Evolutionary conservation across 2,329 filamentous ascomycete species (phyloP).

Genomic region (Pyricularia sp.): DNA sequence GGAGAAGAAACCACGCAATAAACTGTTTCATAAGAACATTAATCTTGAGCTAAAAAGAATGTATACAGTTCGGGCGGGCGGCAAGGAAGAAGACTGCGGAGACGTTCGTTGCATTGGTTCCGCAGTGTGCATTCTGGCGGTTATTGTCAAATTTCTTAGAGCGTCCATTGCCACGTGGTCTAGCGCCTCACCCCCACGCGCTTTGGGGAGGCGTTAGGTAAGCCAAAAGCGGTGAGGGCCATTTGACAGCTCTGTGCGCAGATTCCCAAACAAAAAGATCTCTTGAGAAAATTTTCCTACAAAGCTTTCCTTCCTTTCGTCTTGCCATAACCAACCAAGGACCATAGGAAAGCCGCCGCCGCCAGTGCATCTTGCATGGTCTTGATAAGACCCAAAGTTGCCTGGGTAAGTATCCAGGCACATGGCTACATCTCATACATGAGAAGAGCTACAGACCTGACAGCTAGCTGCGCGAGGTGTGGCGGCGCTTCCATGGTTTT

Average conservation of each 20-base stretch:
- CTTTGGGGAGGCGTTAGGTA: background rate
- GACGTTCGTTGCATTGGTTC: background rate
- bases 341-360: background rate
- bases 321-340: background rate
- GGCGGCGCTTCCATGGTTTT: background rate
- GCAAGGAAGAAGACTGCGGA: background rate
- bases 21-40: background rate
- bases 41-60: background rate
- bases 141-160: too few species aligned
- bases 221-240: conserved; percentile 2
- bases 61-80: background rate
- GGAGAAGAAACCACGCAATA: background rate
- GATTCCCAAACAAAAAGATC: background rate
- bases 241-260: background rate
- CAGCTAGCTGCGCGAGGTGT: background rate
- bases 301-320: background rate
- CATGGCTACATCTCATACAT: background rate
- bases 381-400: background rate
- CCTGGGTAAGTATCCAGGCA: background rate
- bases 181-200: background rate
- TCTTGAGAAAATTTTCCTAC: background rate
- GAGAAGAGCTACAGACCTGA: background rate
- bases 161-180: background rate
- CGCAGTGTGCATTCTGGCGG: too few species aligned
- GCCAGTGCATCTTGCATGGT: background rate